Percentiles rank a stretch among this genome's conserved stretches.
Conservation (phyloP, 352 stramenopile species). For the Phytophthora fragariae region DNA sequence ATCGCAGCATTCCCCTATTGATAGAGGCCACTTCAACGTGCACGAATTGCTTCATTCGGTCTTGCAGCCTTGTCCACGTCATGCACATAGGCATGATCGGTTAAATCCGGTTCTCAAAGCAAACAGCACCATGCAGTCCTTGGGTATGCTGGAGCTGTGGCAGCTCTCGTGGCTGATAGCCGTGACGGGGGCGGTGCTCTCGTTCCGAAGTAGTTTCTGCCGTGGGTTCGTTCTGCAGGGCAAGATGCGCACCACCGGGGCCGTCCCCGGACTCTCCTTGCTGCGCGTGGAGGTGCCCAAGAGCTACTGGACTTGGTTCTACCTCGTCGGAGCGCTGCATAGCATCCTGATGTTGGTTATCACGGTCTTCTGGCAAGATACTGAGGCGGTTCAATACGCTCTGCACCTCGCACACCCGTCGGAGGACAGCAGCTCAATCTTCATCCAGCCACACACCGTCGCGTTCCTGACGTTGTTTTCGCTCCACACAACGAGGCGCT, state of each 20-base stretch:
- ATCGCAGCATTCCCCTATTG: slow-evolving; percentile 20
- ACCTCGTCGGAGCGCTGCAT: slow-evolving; percentile 61
- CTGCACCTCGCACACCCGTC: slow-evolving; percentile 47
- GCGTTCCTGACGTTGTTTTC: slow-evolving; percentile 60
- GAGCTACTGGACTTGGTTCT: slow-evolving; percentile 80
- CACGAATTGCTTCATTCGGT: neutral
- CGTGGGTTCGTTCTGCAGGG: slow-evolving; percentile 52
- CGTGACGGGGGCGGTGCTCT: slow-evolving; percentile 37
- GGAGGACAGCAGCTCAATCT: slow-evolving; percentile 6
- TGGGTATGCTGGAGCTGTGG: slow-evolving; percentile 41
- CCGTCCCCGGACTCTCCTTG: slow-evolving; percentile 37
- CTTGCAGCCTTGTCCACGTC: slow-evolving; percentile 16
- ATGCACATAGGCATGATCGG: slow-evolving; percentile 23
- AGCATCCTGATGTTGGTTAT: slow-evolving; percentile 48
- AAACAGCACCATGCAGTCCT: slow-evolving; percentile 8
- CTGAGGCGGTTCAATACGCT: slow-evolving; percentile 36
- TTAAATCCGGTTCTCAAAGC: slow-evolving; percentile 12
- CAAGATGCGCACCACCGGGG: slow-evolving; percentile 42
- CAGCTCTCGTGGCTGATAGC: slow-evolving; percentile 47
- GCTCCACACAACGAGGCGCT: slow-evolving; percentile 61
- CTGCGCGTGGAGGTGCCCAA: slow-evolving; percentile 60
- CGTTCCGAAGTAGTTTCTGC: slow-evolving; percentile 49
- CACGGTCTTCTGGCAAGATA: slow-evolving; percentile 40
- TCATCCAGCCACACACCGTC: slow-evolving; percentile 51
- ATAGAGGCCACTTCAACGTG: slow-evolving; percentile 22